Base-by-base conservation (phyloP, 306 rosid species). In the Quercus cerris region DNA sequence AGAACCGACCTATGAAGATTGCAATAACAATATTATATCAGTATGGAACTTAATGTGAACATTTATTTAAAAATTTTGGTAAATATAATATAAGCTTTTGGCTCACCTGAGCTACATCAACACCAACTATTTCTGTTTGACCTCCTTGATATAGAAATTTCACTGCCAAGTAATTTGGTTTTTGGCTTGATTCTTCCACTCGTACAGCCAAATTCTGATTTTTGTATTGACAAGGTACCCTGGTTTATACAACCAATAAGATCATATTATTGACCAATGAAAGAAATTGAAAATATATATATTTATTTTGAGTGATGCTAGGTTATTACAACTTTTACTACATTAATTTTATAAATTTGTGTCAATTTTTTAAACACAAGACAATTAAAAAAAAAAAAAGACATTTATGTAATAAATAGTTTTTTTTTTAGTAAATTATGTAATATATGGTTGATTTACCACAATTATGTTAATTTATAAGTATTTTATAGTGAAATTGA, bases 71-170 rank as follows among this genome's bases (percentile, higher is more conserved):
- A 22, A 2, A 63, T 9, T 63, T 63, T 15, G 17, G 17, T 33
- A 63, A 18, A 19, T 28, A 12, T 13, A 22, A 23, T 4, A 25
- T 66, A 66, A 6, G 23, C 23, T 73, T 77, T 33, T 73, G 70
- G 58, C 83, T 41, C 71, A 94, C 98, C 93, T 86, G 85, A 80
- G 99, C 99, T 27, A 95, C 90, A 68, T 95, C 97, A 55, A 90
- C 89, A 5, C n/a, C 85, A 0, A 86, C 98, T 6, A 95, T 91
- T 84, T 93, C 99, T 1, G 99, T 95, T 87, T 95, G 98, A 75
- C 99, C 99, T 1, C 99, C 99, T 84, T 95, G 97, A 59, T 89
- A 91, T 83, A 95, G 75, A 66, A 95, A 78, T 86, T 84, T 89
- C 23, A 95, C 76, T 13, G 94, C 93, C 4, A 95, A 75, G 54